Base-by-base conservation (phyloP, 352 stramenopile genomes). In the Globisporangium irregulare region DNA sequence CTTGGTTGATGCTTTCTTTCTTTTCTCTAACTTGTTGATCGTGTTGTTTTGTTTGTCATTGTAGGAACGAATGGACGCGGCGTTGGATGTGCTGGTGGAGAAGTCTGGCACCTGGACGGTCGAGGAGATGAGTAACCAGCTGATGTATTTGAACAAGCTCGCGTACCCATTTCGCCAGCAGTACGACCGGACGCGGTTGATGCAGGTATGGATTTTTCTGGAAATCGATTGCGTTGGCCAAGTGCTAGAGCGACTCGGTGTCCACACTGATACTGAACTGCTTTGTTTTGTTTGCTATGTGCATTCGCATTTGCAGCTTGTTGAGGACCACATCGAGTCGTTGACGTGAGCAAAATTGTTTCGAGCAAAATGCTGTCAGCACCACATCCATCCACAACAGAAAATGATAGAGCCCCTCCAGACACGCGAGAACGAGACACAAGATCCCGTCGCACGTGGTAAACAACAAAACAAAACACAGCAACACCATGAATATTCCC, bases 101-200 rank as follows among this genome's bases (percentile, higher is more conserved):
- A 92, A 89, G 62, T 90, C 86, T 12, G 71, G 72, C 8, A 59
- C 67, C 25, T 96, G 88, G 88, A 90, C 74, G 3, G 77, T 94
- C 3, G 85, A 93, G 51, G 80, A 88, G 65, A 75, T 94, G 53
- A 87, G 86, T 2, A 80, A 91, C 50, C 76, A 93, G 67, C 62
- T 93, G 54, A 59, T 93, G 62, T 63, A 79, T 27, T 68, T 95
- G 29, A 91, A 94, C 63, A 87, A 87, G 63, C 58, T 95, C 9
- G 85, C 79, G 27, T 92, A 89, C 59, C 73, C 81, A 56, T 86
- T 81, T 63, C 87, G 85, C 41, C 78, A 80, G 60, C 54, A 77
- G 34, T 88, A 82, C 60, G 84, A 95, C 63, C 82, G 87, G 43
- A 75, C 73, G 38, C 71, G 78, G 34, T 75, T 95, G 24, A 92